Percentiles rank a stretch among this genome's conserved stretches.
Conservation (phyloP, 129 eudicot genomes). For the Kitagawia praeruptora region DNA sequence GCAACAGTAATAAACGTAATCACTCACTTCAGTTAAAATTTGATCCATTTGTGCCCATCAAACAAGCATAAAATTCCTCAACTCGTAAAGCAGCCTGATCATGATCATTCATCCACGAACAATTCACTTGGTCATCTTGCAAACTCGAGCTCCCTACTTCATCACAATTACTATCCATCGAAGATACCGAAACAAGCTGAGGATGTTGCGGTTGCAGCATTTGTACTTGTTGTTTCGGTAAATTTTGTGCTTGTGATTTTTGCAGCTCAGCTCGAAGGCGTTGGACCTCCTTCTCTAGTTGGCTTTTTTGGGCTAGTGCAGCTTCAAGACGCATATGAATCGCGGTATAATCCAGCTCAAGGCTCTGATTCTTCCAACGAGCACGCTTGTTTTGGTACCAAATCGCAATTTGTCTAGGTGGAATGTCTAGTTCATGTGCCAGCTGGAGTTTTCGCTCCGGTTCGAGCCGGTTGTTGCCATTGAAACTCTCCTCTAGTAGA, state of each 20-base stretch:
- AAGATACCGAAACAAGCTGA: conserved; percentile 20
- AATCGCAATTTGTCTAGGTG: conserved; percentile 67
- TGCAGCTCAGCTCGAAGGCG: conserved; percentile 38
- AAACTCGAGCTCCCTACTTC: conserved; percentile 54
- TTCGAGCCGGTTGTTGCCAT: conserved; percentile 54
- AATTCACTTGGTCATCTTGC: conserved; percentile 27
- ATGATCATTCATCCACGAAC: conserved; percentile 18
- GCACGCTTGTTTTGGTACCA: conserved; percentile 92
- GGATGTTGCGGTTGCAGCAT: conserved; percentile 15
- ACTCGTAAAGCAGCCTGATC: conserved; percentile 32
- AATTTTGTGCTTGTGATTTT: conserved; percentile 12
- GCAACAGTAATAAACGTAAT: neutral
- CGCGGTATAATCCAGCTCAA: conserved; percentile 53
- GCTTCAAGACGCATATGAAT: conserved; percentile 45
- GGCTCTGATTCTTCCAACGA: conserved; percentile 67
- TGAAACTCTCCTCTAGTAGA: conserved; percentile 57
- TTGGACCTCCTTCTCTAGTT: conserved; percentile 60
- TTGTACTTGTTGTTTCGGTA: conserved; percentile 5
- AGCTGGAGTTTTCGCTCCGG: conserved; percentile 60
- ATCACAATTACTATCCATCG: conserved; percentile 37
- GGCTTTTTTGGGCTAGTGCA: conserved; percentile 39
- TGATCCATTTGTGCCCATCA: neutral
- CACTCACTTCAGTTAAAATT: neutral
- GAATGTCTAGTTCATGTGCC: conserved; percentile 52
- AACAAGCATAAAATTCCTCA: neutral